Base-by-base conservation (phyloP, 495 filamentous ascomycete species). In the Astrothelium macrocarpum region DNA sequence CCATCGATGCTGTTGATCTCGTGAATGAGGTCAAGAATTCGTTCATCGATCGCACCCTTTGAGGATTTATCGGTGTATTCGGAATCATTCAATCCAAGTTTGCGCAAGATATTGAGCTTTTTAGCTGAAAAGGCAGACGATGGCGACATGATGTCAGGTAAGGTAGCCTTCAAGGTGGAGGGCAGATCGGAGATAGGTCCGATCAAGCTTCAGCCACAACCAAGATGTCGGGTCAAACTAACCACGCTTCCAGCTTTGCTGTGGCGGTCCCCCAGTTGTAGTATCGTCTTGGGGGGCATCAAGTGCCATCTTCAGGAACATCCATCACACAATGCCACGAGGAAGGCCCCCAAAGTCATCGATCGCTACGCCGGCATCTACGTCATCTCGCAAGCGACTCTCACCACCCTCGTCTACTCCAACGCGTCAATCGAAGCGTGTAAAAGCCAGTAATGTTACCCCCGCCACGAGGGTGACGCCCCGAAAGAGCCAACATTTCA, bases 21-120 rank as follows among this genome's bases (percentile, higher is more conserved):
- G 49, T 77, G 78, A 56, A 97, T 89, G 61, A 96, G 75, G 18
- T 83, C 78, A n/a, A 84, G 80, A 61, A 96, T 90, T 1, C 80
- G 87, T 59, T 76, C 82, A 70, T 96, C 93, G 23, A 96, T 80
- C 0, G 83, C 86, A 7, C 92, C 91, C 76, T 96, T 96, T 0
- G 91, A 91, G 11, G 89, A 95, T 2, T 84, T 78, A 72, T 94
- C 90, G 49, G 80, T 81, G 72, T 93, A 93, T 45, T 86, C 78
- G 3, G 71, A 75, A n/a, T 81, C 80, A 12, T 88, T 85, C 2
- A 82, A 73, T 1, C 84, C 73, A 16, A 95, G 82, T 61, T 83
- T 80, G 45, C 76, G 69, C 25, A 92, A 75, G 68, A 95, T 93
- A 42, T 77, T 80, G 28, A 66, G 62, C 74, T 93, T 94, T 68